A percentile compares a stretch with the other conserved stretches of the same genome.
These are phyloP conservation scores for Penicillium sp. DNA, from an alignment of 2,329 filamentous ascomycete species.

Conservation along the genomic window DNA sequence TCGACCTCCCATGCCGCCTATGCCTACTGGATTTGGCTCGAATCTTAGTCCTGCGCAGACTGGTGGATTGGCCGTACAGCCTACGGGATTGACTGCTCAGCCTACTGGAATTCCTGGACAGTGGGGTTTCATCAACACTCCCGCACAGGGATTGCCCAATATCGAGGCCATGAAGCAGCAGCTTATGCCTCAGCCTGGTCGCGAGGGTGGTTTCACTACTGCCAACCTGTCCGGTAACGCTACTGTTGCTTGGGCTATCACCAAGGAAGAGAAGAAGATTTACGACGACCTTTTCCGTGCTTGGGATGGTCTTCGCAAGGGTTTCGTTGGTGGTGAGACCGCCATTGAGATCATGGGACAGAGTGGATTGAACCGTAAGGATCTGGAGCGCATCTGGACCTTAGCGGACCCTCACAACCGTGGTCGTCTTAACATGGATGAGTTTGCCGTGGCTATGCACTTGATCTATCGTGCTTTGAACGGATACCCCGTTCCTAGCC, in stretches of 20 bases:
- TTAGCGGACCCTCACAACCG: conserved; percentile 92
- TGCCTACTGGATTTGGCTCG: conserved; percentile 77
- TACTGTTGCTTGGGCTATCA: conserved; percentile 97
- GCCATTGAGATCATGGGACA: conserved; percentile 98
- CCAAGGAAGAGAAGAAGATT: conserved; percentile 96
- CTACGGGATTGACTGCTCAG: conserved; percentile 87
- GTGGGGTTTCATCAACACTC: conserved; percentile 98
- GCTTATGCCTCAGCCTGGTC: conserved; percentile 96
- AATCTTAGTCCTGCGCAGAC: conserved; percentile 66
- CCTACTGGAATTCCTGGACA: conserved; percentile 92
- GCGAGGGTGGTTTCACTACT: conserved; percentile 84
- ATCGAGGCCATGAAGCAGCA: conserved; percentile 90
- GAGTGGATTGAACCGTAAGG: conserved; percentile 87
- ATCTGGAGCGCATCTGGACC: conserved; percentile 93
- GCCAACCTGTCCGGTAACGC: conserved; percentile 90
- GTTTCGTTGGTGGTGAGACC: conserved; percentile 87
- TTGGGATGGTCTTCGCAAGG: conserved; percentile 94
- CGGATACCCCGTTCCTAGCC: conserved; percentile 87
- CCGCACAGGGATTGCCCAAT: conserved; percentile 85
- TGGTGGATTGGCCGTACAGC: conserved; percentile 83
- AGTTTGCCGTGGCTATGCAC: conserved; percentile 99
- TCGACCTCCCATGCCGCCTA: conserved; percentile 76
- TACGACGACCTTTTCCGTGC: conserved; percentile 95
- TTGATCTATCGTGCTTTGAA: conserved; percentile 97
- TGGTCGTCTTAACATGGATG: conserved; percentile 90